A percentile compares a stretch with the other conserved stretches of the same genome.
Conservation (phyloP, 805 yeast genomes). For the Candida maltosa region DNA sequence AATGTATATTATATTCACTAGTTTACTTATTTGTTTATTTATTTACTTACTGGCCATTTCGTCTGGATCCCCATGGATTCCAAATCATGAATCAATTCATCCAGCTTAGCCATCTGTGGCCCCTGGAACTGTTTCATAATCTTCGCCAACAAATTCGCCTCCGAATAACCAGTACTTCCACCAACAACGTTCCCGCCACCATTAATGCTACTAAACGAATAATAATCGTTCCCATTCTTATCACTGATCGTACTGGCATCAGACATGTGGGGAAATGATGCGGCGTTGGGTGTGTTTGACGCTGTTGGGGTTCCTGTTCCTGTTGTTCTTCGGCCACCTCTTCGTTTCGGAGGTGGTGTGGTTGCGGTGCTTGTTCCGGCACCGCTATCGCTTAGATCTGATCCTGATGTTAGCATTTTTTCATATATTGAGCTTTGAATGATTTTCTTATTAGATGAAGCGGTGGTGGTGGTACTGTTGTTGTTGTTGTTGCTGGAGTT, state of each 20-base stretch:
- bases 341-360: slow-evolving; percentile 25
- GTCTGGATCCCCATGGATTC: slow-evolving; percentile 33
- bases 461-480: slow-evolving; percentile 6
- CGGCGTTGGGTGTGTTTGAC: slow-evolving; percentile 4
- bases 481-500: slow-evolving; percentile 10
- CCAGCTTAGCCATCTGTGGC: slow-evolving; percentile 31
- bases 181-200: slow-evolving; percentile 1
- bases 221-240: not conserved
- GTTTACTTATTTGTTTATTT: not conserved
- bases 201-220: no score
- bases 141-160: slow-evolving; percentile 36
- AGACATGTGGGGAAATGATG: slow-evolving; percentile 8
- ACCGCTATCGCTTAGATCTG: slow-evolving; percentile 25
- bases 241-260: slow-evolving; percentile 5
- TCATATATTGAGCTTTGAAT: slow-evolving; percentile 40
- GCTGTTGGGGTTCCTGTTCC: not conserved
- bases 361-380: slow-evolving; percentile 9
- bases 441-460: slow-evolving; percentile 26
- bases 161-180: slow-evolving; percentile 21
- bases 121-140: slow-evolving; percentile 42
- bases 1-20: not conserved
- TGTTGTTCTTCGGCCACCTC: slow-evolving; percentile 35
- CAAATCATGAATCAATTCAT: slow-evolving; percentile 34
- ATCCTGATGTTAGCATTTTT: slow-evolving; percentile 31
- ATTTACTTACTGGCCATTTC: slow-evolving; percentile 27